Base-by-base conservation (phyloP, 345 rosid species). In the Citrus maxima region DNA sequence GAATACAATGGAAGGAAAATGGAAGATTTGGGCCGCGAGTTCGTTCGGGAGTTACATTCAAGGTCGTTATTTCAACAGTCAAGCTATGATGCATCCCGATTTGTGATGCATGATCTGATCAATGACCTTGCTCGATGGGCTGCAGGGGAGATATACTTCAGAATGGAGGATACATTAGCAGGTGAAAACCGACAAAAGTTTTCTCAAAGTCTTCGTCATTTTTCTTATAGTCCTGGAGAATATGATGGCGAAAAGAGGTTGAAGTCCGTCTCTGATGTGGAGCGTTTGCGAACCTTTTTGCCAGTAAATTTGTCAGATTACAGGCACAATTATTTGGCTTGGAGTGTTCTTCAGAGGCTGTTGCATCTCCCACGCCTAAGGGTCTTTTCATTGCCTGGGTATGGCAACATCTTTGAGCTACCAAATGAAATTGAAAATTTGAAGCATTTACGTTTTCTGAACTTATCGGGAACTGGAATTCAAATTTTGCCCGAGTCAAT, bases 351-450 rank as follows among this genome's bases (percentile, higher is more conserved):
- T 51, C 19, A 14, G 1, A 1, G 0, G 21, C 6, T 51, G 21
- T 1, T 51, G 56, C 16, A 49, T 13, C 21, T 13, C 0, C 21
- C 19, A 4, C 56, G 56, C 19, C 4, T 51, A 51, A 51, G 56
- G 21, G 56, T 16, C 19, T 16, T 51, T 13, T 51, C 56, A 0
- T 4, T 51, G 21, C 0, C 21, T 16, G 56, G 56, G 56, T 51
- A 51, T 16, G 0, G 0, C 0, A 3, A 49, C 3, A 10, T 42
- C 49, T 42, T 16, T 7, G 0, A 51, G 0, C 18, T 51, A 13
- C 56, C 56, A 1, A 4, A 51, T 1, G 18, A 0, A 16, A 16
- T 51, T 51, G 56, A 0, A 13, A 16, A 51, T 0, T 51, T 51
- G 56, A 51, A 51, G 21, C 56, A 51, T 14, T 51, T 51, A 51